phyloP scores from a whole-genome alignment of 1,284 basidiomycete genomes.

The Leccinum cinnamomeum region DNA sequence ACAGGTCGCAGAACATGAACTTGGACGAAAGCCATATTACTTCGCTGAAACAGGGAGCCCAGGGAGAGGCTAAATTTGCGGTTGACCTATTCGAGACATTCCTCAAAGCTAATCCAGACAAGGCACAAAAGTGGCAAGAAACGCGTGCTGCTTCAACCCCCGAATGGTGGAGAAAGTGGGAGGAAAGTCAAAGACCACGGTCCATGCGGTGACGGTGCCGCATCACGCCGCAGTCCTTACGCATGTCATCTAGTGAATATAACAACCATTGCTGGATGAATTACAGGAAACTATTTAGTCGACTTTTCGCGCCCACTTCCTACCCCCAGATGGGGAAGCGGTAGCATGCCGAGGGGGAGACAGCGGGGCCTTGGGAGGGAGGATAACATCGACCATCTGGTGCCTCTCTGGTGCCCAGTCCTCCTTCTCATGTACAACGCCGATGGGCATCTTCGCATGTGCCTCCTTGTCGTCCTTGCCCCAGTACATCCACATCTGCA shows the following conservation, averaged over 20 bases:
- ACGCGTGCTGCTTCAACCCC: conserved; percentile 24
- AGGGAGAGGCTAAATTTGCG: conserved; percentile 20
- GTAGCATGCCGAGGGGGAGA: conserved; percentile 40
- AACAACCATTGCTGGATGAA: conserved; percentile 15
- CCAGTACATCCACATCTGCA: conserved; percentile 85
- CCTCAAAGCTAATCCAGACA: conserved; percentile 28
- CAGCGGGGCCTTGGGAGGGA: conserved; percentile 40
- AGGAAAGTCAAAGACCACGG: conserved; percentile 22
- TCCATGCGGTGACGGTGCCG: conserved; percentile 5
- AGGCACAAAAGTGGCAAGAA: conserved; percentile 26
- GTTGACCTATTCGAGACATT: conserved; percentile 28
- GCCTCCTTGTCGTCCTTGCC: conserved; percentile 50
- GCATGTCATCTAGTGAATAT: conserved; percentile 13
- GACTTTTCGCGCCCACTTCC: conserved; percentile 72
- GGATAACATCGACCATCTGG: conserved; percentile 43
- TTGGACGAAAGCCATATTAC: conserved; percentile 17
- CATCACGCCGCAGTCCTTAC: not conserved
- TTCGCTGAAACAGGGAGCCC: conserved; percentile 12
- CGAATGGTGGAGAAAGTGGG: conserved; percentile 35
- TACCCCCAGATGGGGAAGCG: conserved; percentile 42
- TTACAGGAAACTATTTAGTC: conserved; percentile 42
- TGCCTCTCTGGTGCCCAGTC: conserved; percentile 32
- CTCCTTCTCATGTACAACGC: conserved; percentile 29
- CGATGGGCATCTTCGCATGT: conserved; percentile 24
- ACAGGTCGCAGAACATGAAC: conserved; percentile 19